Conservation (phyloP, 768 basidiomycete species). For the Phanerochaete carnosa region DNA sequence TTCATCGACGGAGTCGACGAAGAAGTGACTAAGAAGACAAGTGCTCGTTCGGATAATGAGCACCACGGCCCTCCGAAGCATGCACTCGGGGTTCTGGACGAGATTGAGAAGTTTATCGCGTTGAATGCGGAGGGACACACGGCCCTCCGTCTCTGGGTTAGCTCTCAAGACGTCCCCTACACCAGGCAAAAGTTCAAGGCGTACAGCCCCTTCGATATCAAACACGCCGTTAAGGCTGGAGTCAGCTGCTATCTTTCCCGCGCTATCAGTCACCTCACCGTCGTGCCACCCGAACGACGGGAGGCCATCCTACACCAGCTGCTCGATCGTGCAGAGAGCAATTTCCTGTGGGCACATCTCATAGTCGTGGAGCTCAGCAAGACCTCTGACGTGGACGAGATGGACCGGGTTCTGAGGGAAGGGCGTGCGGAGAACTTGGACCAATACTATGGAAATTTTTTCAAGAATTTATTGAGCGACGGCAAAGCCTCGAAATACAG, state of each 20-base stretch:
- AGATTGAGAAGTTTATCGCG: background rate
- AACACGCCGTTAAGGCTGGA: background rate
- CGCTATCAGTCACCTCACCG: background rate
- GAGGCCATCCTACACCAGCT: background rate
- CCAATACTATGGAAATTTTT: slow-evolving; percentile 4
- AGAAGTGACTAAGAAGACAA: background rate
- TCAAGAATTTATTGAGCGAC: background rate
- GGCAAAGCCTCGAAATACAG: background rate
- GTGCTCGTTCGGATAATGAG: background rate
- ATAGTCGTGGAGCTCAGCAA: slow-evolving; percentile 21
- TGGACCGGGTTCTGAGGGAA: slow-evolving; percentile 3
- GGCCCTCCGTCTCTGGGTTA: background rate
- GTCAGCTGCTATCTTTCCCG: background rate
- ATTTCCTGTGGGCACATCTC: slow-evolving; percentile 28
- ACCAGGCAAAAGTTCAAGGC: background rate
- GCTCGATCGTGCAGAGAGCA: slow-evolving; percentile 19
- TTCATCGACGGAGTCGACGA: slow-evolving; percentile 29
- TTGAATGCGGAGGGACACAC: too few species aligned
- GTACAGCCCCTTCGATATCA: background rate
- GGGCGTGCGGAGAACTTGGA: background rate
- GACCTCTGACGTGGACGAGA: slow-evolving; percentile 14
- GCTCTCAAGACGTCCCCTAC: background rate
- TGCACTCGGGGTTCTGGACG: background rate
- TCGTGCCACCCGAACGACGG: background rate
- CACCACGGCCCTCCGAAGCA: background rate